These are phyloP conservation scores for Dionaea muscipula DNA, from an alignment of 179 eudicot species.

Conservation along the genomic window DNA sequence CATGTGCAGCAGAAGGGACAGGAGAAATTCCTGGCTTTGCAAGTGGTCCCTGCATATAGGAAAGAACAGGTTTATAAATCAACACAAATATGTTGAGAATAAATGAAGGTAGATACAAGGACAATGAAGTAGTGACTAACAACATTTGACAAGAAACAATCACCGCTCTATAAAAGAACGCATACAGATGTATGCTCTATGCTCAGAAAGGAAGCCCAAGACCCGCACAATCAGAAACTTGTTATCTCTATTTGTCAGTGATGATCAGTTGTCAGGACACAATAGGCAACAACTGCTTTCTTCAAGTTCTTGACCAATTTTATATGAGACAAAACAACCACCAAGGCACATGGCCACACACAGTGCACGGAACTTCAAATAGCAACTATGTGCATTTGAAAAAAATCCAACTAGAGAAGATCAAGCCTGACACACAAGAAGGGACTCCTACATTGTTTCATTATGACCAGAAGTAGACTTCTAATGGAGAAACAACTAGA, in stretches of 20 bases:
- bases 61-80: constrained; percentile 8
- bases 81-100: neutral
- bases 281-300: no score
- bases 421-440: no score
- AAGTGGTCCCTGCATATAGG: constrained; percentile 46
- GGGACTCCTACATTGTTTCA: no score
- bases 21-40: constrained; percentile 48
- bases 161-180: neutral
- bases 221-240: constrained; percentile 18
- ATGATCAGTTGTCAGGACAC: no score
- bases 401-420: neutral
- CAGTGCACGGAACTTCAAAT: no score
- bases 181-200: neutral
- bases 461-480: no score
- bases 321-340: no score
- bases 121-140: no score
- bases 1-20: constrained; percentile 61
- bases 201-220: neutral
- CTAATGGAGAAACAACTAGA: no score
- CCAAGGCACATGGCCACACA: no score
- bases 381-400: neutral
- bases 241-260: neutral
- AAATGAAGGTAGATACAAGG: constrained; percentile 1
- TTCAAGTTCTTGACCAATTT: no score
- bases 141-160: no score